Conservation (phyloP, 2,329 filamentous ascomycete species). For the Cladosporium sp. region DNA sequence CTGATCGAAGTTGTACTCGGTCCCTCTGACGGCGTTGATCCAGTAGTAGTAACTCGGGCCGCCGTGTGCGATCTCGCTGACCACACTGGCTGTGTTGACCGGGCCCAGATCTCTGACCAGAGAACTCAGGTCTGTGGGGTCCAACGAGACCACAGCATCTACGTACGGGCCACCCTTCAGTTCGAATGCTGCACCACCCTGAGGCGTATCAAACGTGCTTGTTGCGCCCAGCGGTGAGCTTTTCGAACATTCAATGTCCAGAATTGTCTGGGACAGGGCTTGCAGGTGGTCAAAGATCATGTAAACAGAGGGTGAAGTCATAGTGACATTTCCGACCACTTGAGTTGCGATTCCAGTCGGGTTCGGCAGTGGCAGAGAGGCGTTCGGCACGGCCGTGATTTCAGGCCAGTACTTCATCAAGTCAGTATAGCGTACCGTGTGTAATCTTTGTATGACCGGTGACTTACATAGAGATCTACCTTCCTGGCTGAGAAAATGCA, state of each 20-base stretch:
- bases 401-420: constrained; percentile 4
- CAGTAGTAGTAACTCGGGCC: constrained; percentile 15
- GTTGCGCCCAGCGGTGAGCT: constrained; percentile 11
- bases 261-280: not conserved
- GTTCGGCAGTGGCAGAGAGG: not conserved
- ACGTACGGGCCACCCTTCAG: not conserved
- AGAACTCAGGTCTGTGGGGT: not conserved
- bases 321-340: constrained; percentile 12
- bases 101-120: constrained; percentile 20
- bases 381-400: constrained; percentile 8
- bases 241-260: not conserved
- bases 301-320: constrained; percentile 20
- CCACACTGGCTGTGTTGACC: constrained; percentile 19
- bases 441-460: not conserved
- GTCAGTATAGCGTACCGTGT: not conserved
- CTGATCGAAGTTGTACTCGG: not conserved
- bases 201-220: too few relatives aligned
- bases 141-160: constrained; percentile 15
- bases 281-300: constrained; percentile 18
- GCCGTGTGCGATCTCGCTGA: constrained; percentile 18
- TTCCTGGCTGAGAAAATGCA: constrained; percentile 15
- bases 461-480: constrained; percentile 11
- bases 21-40: constrained; percentile 6
- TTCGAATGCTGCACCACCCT: not conserved
- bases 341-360: not conserved